Percentiles rank a stretch among this genome's conserved stretches.
These are phyloP conservation scores for Prunus mira DNA, from an alignment of 306 rosid genomes.

Conservation along the genomic window DNA sequence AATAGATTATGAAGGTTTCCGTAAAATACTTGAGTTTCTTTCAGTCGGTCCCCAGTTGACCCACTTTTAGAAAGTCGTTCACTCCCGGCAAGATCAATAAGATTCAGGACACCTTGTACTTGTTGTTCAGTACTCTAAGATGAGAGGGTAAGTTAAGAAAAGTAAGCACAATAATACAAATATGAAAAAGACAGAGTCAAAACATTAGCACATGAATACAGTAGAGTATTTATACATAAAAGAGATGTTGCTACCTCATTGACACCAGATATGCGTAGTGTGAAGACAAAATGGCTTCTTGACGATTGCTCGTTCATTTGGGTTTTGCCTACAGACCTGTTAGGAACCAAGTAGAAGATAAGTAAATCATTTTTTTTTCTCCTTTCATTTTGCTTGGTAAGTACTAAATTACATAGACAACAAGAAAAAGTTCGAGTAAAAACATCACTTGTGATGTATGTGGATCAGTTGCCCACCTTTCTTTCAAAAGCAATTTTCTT, in stretches of 20 bases:
- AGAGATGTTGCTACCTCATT: slow-evolving; percentile 64
- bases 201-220: background rate
- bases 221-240: background rate
- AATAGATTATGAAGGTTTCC: slow-evolving; percentile 7
- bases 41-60: slow-evolving; percentile 87
- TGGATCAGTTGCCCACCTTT: background rate
- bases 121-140: slow-evolving; percentile 89
- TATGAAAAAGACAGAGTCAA: background rate
- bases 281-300: slow-evolving; percentile 97
- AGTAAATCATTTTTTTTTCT: background rate
- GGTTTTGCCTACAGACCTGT: slow-evolving; percentile 93
- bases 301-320: slow-evolving; percentile 98
- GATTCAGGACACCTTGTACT: slow-evolving; percentile 90
- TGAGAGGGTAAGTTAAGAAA: slow-evolving; percentile 4
- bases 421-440: background rate
- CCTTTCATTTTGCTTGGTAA: background rate
- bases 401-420: background rate
- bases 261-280: slow-evolving; percentile 80
- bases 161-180: slow-evolving; percentile 2
- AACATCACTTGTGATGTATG: background rate
- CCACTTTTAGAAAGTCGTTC: slow-evolving; percentile 98
- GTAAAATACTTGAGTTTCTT: slow-evolving; percentile 82
- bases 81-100: slow-evolving; percentile 98
- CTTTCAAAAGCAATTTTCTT: background rate
- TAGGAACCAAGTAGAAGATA: slow-evolving; percentile 19